These are phyloP conservation scores for Lepidium didymum DNA, from an alignment of 345 rosid species.

Conservation along the genomic window DNA sequence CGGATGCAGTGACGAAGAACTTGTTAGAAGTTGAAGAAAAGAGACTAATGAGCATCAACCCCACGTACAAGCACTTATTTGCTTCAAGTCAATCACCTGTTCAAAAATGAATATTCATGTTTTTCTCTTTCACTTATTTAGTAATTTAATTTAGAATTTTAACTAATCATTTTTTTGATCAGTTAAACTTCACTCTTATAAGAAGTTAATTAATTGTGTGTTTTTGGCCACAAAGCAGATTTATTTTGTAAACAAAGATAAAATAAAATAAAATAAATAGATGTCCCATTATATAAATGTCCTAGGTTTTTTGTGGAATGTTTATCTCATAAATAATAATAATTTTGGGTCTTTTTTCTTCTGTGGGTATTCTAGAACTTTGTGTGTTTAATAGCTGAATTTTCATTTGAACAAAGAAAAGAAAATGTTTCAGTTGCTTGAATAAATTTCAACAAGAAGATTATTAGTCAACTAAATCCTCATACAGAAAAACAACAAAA, in stretches of 20 bases:
- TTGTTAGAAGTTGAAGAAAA: conserved; percentile 51
- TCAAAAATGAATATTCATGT: background rate
- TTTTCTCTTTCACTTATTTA: background rate
- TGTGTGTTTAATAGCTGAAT: background rate
- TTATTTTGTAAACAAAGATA: background rate
- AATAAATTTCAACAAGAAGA: too few species aligned
- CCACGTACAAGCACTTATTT: conserved; percentile 20
- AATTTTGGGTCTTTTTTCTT: background rate
- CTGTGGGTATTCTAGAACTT: background rate
- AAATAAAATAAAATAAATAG: background rate
- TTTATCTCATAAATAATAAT: background rate
- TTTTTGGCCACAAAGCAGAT: background rate
- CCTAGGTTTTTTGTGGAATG: background rate
- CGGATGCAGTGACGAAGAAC: conserved; percentile 61
- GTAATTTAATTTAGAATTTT: background rate
- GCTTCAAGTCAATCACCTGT: background rate
- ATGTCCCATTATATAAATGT: background rate
- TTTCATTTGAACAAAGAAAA: too few species aligned
- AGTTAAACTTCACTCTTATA: background rate
- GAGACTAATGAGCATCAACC: conserved; percentile 12
- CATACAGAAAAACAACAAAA: too few species aligned
- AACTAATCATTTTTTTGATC: background rate
- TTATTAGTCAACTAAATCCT: too few species aligned
- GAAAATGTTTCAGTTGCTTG: too few species aligned
- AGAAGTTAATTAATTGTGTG: background rate